These are phyloP conservation scores for Apiotrichum siamense DNA, from an alignment of 1,284 basidiomycete genomes.

Conservation along the genomic window DNA sequence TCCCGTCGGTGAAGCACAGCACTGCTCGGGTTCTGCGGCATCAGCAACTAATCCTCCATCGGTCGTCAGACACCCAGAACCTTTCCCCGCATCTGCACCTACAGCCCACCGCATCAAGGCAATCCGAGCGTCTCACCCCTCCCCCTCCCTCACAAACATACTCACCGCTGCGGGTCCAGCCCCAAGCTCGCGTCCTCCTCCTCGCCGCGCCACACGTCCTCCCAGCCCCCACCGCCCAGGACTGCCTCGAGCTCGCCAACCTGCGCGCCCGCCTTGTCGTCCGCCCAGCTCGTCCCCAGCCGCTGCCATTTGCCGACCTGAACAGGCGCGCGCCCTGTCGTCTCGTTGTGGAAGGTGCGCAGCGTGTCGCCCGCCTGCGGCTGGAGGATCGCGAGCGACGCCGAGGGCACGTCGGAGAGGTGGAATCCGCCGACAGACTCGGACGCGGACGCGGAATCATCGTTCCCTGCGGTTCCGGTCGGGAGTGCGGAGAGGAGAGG, in stretches of 20 bases:
- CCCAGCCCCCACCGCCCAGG: conserved; percentile 18
- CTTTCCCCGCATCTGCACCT: not conserved
- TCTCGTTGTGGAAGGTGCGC: conserved; percentile 17
- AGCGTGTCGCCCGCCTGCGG: conserved; percentile 3
- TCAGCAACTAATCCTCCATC: no score
- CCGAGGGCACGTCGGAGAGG: conserved; percentile 18
- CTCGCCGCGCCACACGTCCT: conserved; percentile 22
- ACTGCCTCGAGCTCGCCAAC: conserved; percentile 29
- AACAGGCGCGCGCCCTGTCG: conserved; percentile 29
- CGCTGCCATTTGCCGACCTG: conserved; percentile 42
- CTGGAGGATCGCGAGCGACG: conserved; percentile 33
- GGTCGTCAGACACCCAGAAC: not conserved
- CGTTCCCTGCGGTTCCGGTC: not conserved
- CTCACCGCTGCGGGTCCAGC: no score
- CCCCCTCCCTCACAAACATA: not conserved
- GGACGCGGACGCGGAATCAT: conserved; percentile 2
- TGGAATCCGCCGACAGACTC: conserved; percentile 32
- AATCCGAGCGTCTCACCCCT: not conserved
- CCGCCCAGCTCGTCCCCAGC: conserved; percentile 20
- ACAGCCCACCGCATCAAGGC: no score
- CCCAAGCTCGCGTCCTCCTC: not conserved
- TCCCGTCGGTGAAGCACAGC: conserved; percentile 30
- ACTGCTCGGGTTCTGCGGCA: conserved; percentile 19
- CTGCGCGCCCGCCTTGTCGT: conserved; percentile 30
- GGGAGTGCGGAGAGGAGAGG: conserved; percentile 19